Percentiles rank a stretch among this genome's conserved stretches.
Conservation (phyloP, 2,329 filamentous ascomycete species). For the Diplodia corticola region DNA sequence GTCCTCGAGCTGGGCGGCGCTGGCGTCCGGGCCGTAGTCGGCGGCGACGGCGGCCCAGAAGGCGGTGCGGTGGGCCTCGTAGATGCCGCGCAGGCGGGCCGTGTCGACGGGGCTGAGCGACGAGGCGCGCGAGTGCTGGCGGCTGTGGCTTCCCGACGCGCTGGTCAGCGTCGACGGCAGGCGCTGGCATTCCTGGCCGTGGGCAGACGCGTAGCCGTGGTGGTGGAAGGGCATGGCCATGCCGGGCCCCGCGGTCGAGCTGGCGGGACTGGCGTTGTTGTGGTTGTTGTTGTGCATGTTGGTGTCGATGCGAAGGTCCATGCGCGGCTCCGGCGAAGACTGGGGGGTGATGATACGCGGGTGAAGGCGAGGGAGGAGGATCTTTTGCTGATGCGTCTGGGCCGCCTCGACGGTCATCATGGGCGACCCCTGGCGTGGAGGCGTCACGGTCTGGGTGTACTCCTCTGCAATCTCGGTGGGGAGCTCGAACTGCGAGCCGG, state of each 20-base stretch:
- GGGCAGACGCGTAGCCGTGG: conserved; percentile 14
- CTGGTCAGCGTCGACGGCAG: conserved; percentile 44
- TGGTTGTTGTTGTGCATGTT: conserved; percentile 36
- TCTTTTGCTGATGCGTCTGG: conserved; percentile 44
- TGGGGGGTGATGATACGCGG: conserved; percentile 50
- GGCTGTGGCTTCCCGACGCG: conserved; percentile 39
- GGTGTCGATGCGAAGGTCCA: conserved; percentile 47
- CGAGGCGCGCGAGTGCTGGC: conserved; percentile 36
- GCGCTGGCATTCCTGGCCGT: not conserved
- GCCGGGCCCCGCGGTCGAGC: conserved; percentile 39
- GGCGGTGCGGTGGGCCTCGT: conserved; percentile 66
- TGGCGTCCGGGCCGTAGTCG: conserved; percentile 67
- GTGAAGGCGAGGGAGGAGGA: conserved; percentile 60
- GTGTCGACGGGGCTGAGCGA: conserved; percentile 58
- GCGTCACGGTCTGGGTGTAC: conserved; percentile 38
- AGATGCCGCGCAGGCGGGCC: conserved; percentile 67
- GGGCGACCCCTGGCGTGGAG: conserved; percentile 43
- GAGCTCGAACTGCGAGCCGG: conserved; percentile 27
- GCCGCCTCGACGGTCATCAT: conserved; percentile 28
- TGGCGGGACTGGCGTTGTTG: not conserved
- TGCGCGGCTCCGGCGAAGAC: conserved; percentile 40
- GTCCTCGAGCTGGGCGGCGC: conserved; percentile 66
- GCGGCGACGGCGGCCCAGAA: conserved; percentile 74
- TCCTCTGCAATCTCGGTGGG: conserved; percentile 24
- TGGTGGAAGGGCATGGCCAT: conserved; percentile 28